phyloP scores from a whole-genome alignment of 2,329 filamentous ascomycete species.

The Phyllosticta citribraziliensis region DNA sequence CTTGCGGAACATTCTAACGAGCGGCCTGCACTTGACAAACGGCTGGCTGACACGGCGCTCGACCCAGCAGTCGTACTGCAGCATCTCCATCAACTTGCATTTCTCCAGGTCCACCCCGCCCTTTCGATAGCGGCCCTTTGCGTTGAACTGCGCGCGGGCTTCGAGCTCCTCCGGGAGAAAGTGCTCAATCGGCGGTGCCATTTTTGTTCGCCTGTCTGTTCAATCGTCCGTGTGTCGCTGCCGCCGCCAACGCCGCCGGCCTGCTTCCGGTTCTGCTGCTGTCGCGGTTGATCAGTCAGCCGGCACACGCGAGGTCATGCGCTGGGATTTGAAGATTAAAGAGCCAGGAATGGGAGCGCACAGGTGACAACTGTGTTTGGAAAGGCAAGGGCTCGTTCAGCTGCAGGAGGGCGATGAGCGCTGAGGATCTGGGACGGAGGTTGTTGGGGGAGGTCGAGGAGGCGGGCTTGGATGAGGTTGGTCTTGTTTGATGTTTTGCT shows the following conservation, averaged over 20 bases:
- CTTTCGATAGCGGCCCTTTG: constrained; percentile 44
- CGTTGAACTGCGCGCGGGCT: constrained; percentile 41
- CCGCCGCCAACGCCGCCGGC: neutral
- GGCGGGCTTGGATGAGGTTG: constrained; percentile 33
- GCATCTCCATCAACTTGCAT: constrained; percentile 49
- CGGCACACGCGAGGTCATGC: neutral
- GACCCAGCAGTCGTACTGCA: constrained; percentile 54
- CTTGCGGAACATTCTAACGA: constrained; percentile 50
- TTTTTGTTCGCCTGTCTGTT: constrained; percentile 18
- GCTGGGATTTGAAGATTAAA: constrained; percentile 15
- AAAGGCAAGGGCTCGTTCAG: neutral
- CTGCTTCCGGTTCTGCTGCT: neutral
- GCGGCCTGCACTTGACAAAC: constrained; percentile 44
- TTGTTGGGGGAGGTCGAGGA: constrained; percentile 34
- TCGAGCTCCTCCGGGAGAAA: constrained; percentile 45
- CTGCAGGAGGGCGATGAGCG: constrained; percentile 21
- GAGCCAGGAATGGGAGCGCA: constrained; percentile 13
- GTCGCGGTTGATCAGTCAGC: neutral
- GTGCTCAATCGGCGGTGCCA: constrained; percentile 47
- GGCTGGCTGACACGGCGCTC: constrained; percentile 29
- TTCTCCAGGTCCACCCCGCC: constrained; percentile 42
- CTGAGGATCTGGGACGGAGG: constrained; percentile 42
- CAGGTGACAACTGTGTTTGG: neutral
- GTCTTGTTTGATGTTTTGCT: constrained; percentile 11
- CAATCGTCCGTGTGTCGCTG: neutral